Conservation (phyloP, 768 basidiomycete genomes). For the Leccinum imitatum region DNA sequence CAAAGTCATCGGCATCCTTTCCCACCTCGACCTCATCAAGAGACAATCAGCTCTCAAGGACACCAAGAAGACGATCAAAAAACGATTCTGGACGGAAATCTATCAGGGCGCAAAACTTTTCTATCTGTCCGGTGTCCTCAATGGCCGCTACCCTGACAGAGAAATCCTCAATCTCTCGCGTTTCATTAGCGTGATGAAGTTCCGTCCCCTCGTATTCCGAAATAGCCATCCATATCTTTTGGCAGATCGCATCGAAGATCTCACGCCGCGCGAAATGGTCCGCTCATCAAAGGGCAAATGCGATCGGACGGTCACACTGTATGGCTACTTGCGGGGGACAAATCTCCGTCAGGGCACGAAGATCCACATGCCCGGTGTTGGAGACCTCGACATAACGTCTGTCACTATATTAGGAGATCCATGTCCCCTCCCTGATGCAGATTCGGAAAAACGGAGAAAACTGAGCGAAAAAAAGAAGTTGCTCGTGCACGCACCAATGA, state of each 20-base stretch:
- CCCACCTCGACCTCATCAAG: conserved; percentile 96
- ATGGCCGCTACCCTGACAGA: conserved; percentile 95
- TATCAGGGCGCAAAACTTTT: conserved; percentile 98
- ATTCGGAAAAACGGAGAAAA: conserved; percentile 88
- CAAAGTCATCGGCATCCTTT: conserved; percentile 94
- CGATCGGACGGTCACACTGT: conserved; percentile 91
- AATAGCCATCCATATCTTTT: conserved; percentile 95
- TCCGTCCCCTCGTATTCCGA: conserved; percentile 93
- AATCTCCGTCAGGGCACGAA: conserved; percentile 73
- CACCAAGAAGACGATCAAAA: conserved; percentile 94
- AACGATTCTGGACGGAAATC: conserved; percentile 99
- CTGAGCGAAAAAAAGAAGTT: conserved; percentile 94
- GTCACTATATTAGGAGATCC: conserved; percentile 86
- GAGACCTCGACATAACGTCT: conserved; percentile 77
- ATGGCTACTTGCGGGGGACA: conserved; percentile 92
- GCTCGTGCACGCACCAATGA: conserved; percentile 96
- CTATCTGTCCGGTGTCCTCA: conserved; percentile 94
- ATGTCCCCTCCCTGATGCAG: conserved; percentile 88
- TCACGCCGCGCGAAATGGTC: conserved; percentile 84
- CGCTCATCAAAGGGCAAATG: conserved; percentile 81
- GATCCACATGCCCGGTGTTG: conserved; percentile 93
- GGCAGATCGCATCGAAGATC: conserved; percentile 91
- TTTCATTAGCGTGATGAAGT: conserved; percentile 98
- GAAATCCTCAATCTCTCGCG: conserved; percentile 96
- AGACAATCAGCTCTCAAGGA: conserved; percentile 80